Conservation (phyloP, 2,329 filamentous ascomycete genomes). For the Aspergillus neotritici region DNA sequence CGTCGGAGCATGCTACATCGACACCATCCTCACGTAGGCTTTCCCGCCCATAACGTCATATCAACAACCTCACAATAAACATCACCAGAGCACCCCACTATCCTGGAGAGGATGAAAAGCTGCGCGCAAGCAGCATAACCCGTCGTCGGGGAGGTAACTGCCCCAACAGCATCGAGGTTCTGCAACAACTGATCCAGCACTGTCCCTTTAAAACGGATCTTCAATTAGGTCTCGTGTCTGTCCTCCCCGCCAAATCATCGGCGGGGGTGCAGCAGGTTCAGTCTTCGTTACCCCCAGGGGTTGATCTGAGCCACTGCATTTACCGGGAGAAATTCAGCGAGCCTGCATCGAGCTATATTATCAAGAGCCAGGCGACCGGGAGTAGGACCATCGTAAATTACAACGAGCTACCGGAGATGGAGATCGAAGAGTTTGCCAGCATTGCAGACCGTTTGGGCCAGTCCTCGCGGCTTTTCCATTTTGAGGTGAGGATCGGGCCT, state of each 20-base stretch:
- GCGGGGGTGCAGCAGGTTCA: slow-evolving; percentile 49
- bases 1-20: slow-evolving; percentile 64
- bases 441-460: slow-evolving; percentile 38
- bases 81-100: slow-evolving; percentile 46
- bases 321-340: slow-evolving; percentile 52
- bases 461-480: slow-evolving; percentile 60
- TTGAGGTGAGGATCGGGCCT: slow-evolving; percentile 58
- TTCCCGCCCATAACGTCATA: slow-evolving; percentile 3
- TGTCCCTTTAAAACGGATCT: slow-evolving; percentile 4
- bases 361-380: slow-evolving; percentile 54
- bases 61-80: background rate
- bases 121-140: slow-evolving; percentile 56
- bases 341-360: slow-evolving; percentile 64
- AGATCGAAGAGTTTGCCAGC: slow-evolving; percentile 51
- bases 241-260: slow-evolving; percentile 52
- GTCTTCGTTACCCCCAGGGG: slow-evolving; percentile 47
- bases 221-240: slow-evolving; percentile 36
- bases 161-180: slow-evolving; percentile 64
- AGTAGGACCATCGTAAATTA: slow-evolving; percentile 67
- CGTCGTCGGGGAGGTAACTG: slow-evolving; percentile 67
- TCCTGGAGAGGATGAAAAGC: slow-evolving; percentile 66
- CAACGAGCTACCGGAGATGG: slow-evolving; percentile 65
- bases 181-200: slow-evolving; percentile 54
- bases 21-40: slow-evolving; percentile 61
- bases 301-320: slow-evolving; percentile 54